These are phyloP conservation scores for Omphalea diandra DNA, from an alignment of 441 rosid species.

Conservation along the genomic window DNA sequence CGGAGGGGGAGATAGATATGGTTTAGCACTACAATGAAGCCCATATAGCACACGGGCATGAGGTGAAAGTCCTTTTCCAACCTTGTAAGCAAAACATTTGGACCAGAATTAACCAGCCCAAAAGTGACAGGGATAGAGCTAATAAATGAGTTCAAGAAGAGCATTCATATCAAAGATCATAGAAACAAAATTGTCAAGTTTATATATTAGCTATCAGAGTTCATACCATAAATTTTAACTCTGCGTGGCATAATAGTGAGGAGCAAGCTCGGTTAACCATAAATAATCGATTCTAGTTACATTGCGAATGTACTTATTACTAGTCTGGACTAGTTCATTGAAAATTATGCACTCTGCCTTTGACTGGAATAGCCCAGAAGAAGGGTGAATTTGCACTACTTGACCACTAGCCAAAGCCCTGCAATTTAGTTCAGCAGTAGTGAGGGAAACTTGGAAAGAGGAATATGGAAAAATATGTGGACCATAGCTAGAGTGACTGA, in stretches of 20 bases:
- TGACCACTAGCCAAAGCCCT: constrained; percentile 92
- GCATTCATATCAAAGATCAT: background rate
- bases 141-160: background rate
- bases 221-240: constrained; percentile 31
- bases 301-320: constrained; percentile 73
- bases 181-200: background rate
- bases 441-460: constrained; percentile 2
- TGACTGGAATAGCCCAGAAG: constrained; percentile 66
- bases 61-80: no score
- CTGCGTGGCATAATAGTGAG: constrained; percentile 64
- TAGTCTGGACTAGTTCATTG: constrained; percentile 84
- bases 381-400: constrained; percentile 81
- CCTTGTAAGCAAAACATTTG: no score
- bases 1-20: no score
- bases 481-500: background rate
- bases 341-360: constrained; percentile 82
- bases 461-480: constrained; percentile 1
- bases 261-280: constrained; percentile 90
- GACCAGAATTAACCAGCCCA: no score
- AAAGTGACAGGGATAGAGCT: background rate
- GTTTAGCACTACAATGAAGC: no score
- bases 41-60: no score
- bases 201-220: constrained; percentile 22
- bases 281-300: constrained; percentile 69
- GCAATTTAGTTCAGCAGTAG: constrained; percentile 28